Evolutionary conservation across 2,329 filamentous ascomycete genomes (phyloP), one percentile per base, ranked within the genome.

Genomic region (Xylariomycetidae sp.): DNA sequence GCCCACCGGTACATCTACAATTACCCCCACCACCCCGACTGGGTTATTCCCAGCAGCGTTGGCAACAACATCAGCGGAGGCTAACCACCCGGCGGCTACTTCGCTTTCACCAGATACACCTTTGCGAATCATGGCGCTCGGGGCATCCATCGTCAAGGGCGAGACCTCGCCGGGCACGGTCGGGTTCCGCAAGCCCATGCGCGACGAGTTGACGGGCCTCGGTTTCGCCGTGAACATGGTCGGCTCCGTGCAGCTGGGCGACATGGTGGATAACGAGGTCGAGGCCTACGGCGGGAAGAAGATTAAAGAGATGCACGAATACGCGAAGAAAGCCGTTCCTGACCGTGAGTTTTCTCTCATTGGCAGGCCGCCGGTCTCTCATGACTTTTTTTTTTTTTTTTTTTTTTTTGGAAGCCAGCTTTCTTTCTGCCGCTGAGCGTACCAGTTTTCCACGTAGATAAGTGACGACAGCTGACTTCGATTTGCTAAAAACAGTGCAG

Each of bases 71-170:
- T 23, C 20, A 23, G 8, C 20, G n/a, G 8, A 8, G 8, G 20
- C 20, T n/a, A n/a, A 8, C 8, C 8, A 23, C 20, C 20, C 20
- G 20, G 20, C 8, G 20, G n/a, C n/a, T n/a, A n/a, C n/a, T n/a
- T n/a, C n/a, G n/a, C n/a, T n/a, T n/a, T n/a, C n/a, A n/a, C 37
- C 11, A 34, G 23, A 33, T 55, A 85, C 41, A 28, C 45, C 49
- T 4, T 36, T 51, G 16, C 34, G 49, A 25, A 50, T 51, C 34
- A 49, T 51, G 44, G 45, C 47, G 13, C 44, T 51, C 22, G 49
- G 49, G 10, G 47, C 49, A 13, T 51, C 49, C 26, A 50, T 48
- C 22, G 45, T 49, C 13, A 44, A 46, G 9, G 49, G 49, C 14
- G 47, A 50, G 31, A 45, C 45, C 9, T 46, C 45, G 4, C 45